Evolutionary conservation across 2,329 filamentous ascomycete species (phyloP), one percentile per base, ranked within the genome.

Genomic region (Biscogniauxia marginata): DNA sequence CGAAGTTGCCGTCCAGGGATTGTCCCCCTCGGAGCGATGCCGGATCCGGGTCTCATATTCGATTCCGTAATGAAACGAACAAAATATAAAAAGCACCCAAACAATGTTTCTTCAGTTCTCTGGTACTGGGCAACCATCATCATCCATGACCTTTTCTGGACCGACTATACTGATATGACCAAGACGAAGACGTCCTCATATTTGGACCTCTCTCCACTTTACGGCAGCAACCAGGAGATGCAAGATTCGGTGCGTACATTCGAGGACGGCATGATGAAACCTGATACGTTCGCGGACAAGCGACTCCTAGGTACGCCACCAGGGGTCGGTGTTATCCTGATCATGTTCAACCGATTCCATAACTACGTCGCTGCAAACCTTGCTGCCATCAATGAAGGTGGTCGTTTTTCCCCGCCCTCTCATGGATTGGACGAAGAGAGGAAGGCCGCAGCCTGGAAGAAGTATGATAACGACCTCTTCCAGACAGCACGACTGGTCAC

Each of bases 271-370:
- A 84, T 80, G 68, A 75, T 93, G 63, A 91, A 93, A 75, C 80
- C 86, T 0, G 90, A 93, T 64, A 77, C 79, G 7, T 93, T 89
- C 62, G 84, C 87, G 2, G 88, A 91, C 66, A 85, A 86, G 71
- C 81, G 89, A 53, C 75, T 92, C 2, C 73, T 87, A 21, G 87
- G 84, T 8, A 87, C 90, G 66, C 90, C 89, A 0, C 87, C 90
- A 0, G 88, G 88, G 11, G 87, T 89, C 4, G 82, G 84, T 54
- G 85, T 90, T 4, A 66, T 93, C 3, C 74, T 93, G 23, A 81
- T 93, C 71, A 91, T 92, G 88, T 87, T 91, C 74, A 88, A 88
- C 65, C 83, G 86, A 21, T 96, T 96, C 74, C 93, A 97, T 74
- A 97, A 98, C 73, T 82, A 95, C 62, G 84, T 92, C 0, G 92